Conservation (phyloP, 2,329 filamentous ascomycete genomes). For the Penicillium oxalicum region DNA sequence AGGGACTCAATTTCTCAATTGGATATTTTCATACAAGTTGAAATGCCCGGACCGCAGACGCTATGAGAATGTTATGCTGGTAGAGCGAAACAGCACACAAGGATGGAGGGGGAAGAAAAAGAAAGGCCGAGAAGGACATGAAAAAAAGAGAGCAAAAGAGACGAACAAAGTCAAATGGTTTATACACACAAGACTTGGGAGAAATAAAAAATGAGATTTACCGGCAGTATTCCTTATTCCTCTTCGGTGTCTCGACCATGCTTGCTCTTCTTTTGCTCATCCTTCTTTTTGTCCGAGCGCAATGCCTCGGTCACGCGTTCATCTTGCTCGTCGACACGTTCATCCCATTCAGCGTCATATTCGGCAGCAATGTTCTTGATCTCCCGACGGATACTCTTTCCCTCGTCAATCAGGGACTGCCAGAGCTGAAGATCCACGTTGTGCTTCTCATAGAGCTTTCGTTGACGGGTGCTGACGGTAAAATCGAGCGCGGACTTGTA, state of each 20-base stretch:
- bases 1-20: not conserved
- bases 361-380: constrained; percentile 75
- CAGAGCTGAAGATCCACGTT: constrained; percentile 72
- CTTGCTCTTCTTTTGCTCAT: constrained; percentile 28
- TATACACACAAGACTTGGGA: too few species aligned
- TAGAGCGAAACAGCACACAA: too few species aligned
- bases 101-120: not conserved
- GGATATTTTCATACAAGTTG: not conserved
- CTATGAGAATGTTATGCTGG: not conserved
- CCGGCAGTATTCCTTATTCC: constrained; percentile 9
- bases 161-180: too few species aligned
- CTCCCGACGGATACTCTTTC: constrained; percentile 68
- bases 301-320: constrained; percentile 52
- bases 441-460: constrained; percentile 65
- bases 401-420: constrained; percentile 74
- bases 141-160: not conserved
- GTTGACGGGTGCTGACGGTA: constrained; percentile 73
- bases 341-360: constrained; percentile 88
- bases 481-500: constrained; percentile 84
- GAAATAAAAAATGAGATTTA: too few species aligned
- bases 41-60: constrained; percentile 5
- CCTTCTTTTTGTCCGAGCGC: constrained; percentile 44
- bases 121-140: constrained; percentile 4
- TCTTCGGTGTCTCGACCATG: constrained; percentile 26
- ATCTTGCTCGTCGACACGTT: constrained; percentile 64